Percentiles rank a stretch among this genome's conserved stretches.
Conservation (phyloP, 2,329 filamentous ascomycete species). For the Geoglossum cookeanum region DNA sequence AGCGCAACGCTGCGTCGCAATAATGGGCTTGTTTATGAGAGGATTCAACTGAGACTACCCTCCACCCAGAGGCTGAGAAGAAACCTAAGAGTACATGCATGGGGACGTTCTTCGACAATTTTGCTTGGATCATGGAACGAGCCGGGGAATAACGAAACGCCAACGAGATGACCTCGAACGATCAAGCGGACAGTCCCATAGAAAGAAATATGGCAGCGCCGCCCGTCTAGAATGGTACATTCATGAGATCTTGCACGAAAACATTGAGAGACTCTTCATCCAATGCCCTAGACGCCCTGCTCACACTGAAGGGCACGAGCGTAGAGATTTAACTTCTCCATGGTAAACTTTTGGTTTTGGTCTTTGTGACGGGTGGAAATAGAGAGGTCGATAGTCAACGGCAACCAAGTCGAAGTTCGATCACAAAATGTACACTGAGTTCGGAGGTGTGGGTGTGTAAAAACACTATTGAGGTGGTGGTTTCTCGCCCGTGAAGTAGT, state of each 20-base stretch:
- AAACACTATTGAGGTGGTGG: not conserved
- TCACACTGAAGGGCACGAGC: not conserved
- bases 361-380: not conserved
- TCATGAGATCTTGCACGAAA: not conserved
- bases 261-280: slow-evolving; percentile 1
- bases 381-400: not conserved
- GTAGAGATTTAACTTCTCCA: not conserved
- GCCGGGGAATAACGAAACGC: not conserved
- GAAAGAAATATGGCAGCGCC: not conserved
- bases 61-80: not conserved
- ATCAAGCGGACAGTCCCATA: not conserved
- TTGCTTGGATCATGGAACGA: not conserved
- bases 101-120: not conserved
- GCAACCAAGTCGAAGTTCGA: not conserved
- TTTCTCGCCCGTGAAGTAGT: not conserved
- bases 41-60: not conserved
- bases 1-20: not conserved
- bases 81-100: not conserved
- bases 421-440: not conserved
- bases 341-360: not conserved
- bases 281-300: not conserved
- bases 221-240: not conserved
- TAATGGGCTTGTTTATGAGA: not conserved
- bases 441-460: not conserved
- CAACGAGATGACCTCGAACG: not conserved